Evolutionary conservation across 192 early-diverging fungal genomes (phyloP), one percentile per base, ranked within the genome.

Genomic region (Rhizoclosmatium globosum): DNA sequence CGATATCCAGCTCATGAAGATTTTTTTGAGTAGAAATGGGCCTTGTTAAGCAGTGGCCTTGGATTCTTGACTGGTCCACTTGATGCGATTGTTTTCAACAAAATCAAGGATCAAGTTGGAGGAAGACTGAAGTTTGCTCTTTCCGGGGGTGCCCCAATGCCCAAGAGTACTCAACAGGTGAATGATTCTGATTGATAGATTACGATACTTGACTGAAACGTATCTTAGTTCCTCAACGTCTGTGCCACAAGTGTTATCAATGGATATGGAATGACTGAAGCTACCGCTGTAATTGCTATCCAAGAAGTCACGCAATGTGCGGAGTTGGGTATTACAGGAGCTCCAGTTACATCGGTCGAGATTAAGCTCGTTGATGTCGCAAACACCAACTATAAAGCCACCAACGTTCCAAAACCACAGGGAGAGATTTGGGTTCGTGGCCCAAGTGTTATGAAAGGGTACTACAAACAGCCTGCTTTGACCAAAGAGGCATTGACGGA

Each of bases 101-200:
- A 91, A 79, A 92, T 97, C 78, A 89, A 91, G 81, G 90, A 90
- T 47, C 92, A 93, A 79, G 93, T 93, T 47, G 97, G 97, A 79
- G 95, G 96, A 57, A 88, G 93, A 56, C 88, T 99, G 62, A 89
- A 93, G 79, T 89, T 91, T 68, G 93, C 92, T 2, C 83, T 97
- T 47, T 92, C 92, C 7, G 97, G 97, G 79, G 96, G 97, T 78
- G 97, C 97, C 21, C 95, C 95, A 47, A 88, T 99, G 79, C 94
- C 93, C 45, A 41, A 79, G 50, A 93, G 94, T 47, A 97, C 95
- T 45, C 96, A 97, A 79, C 87, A 90, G 64, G 95, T 97, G 69
- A 31, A 31, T 31, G 31, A 31, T 31, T 31, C 31, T 31, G 31
- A 31, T 31, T 31, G 31, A 31, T 31, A 31, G 31, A 31, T 31